Percentiles rank a stretch among this genome's conserved stretches.
Conservation (phyloP, 2,329 filamentous ascomycete species). For the Domatiomyces globalis region DNA sequence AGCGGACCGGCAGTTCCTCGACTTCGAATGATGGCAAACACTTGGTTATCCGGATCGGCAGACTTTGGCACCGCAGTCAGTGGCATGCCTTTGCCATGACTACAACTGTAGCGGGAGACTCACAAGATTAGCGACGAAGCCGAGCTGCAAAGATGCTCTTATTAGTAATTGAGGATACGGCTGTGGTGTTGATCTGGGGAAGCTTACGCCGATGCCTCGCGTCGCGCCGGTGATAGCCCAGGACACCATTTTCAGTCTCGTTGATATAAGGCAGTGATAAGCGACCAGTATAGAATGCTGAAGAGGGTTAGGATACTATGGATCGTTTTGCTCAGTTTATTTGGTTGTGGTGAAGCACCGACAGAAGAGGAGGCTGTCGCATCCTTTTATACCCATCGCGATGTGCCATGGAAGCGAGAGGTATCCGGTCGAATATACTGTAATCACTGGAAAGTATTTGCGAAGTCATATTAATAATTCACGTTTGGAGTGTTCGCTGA, state of each 20-base stretch:
- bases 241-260: constrained; percentile 7
- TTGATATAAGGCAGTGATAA: constrained; percentile 4
- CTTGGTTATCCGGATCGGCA: constrained; percentile 22
- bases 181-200: constrained; percentile 4
- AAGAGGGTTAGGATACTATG: neutral
- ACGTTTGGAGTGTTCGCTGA: constrained; percentile 3
- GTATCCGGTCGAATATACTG: neutral
- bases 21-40: constrained; percentile 29
- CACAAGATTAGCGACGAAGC: constrained; percentile 9
- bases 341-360: constrained; percentile 5
- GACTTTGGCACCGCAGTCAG: constrained; percentile 9
- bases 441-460: constrained; percentile 12
- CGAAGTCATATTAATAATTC: constrained; percentile 6
- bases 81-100: constrained; percentile 1
- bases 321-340: neutral
- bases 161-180: neutral
- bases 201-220: constrained; percentile 13
- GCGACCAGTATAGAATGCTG: constrained; percentile 3
- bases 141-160: constrained; percentile 3
- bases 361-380: constrained; percentile 3
- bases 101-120: constrained; percentile 1
- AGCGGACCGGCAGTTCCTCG: constrained; percentile 17
- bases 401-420: constrained; percentile 3
- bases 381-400: constrained; percentile 6
- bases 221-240: constrained; percentile 12